Conservation (phyloP, 2,329 filamentous ascomycete genomes). For the Fusarium buharicum region DNA sequence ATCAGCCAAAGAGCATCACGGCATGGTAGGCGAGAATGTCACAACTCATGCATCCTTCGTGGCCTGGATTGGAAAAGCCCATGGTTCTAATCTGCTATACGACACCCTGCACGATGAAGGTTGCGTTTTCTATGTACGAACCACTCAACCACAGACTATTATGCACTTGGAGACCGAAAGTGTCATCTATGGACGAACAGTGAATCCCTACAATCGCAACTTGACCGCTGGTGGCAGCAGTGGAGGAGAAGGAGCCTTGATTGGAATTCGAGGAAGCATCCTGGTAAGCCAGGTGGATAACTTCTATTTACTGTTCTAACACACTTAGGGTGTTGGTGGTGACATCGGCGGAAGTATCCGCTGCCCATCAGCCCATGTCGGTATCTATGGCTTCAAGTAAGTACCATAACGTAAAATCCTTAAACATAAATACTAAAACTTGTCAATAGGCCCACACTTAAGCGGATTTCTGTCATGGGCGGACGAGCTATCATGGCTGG, state of each 20-base stretch:
- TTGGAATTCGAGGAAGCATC: slow-evolving; percentile 55
- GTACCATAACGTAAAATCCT: fast-evolving
- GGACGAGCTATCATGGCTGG: slow-evolving; percentile 47
- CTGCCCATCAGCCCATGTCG: slow-evolving; percentile 51
- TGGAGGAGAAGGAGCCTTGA: slow-evolving; percentile 63
- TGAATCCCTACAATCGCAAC: slow-evolving; percentile 71
- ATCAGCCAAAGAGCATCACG: slow-evolving; percentile 52
- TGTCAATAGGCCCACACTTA: slow-evolving; percentile 45
- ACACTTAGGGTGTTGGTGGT: slow-evolving; percentile 51
- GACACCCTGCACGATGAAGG: slow-evolving; percentile 46
- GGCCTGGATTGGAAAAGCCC: slow-evolving; percentile 48
- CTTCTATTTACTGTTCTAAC: background rate
- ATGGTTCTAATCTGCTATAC: slow-evolving; percentile 49
- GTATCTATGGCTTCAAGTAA: slow-evolving; percentile 51
- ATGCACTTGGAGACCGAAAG: slow-evolving; percentile 68
- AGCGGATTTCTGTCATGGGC: slow-evolving; percentile 46
- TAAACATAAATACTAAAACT: background rate
- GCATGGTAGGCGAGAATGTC: slow-evolving; percentile 48
- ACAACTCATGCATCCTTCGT: slow-evolving; percentile 46
- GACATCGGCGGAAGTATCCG: slow-evolving; percentile 57
- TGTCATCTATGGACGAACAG: slow-evolving; percentile 69
- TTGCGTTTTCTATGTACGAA: slow-evolving; percentile 66
- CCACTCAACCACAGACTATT: slow-evolving; percentile 71
- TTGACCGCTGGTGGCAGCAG: slow-evolving; percentile 72
- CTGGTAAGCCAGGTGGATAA: slow-evolving; percentile 41